Conservation (phyloP, 352 stramenopile genomes). For the Phytophthora megakarya region DNA sequence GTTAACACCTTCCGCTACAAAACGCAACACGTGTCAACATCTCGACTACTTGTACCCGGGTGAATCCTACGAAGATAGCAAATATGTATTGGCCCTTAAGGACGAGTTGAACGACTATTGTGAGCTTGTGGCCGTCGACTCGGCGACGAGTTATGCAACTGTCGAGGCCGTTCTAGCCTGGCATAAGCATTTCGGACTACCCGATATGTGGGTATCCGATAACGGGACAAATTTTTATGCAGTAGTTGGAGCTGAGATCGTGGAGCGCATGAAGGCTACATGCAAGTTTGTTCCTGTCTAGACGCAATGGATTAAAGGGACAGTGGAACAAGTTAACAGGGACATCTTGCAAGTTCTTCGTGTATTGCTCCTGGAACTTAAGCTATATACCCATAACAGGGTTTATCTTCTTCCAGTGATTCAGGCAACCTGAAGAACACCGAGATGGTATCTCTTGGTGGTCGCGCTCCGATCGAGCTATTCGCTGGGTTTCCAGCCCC, state of each 20-base stretch:
- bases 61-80: too few species aligned
- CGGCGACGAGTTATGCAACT: too few species aligned
- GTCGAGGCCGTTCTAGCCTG: too few species aligned
- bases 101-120: too few species aligned
- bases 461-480: too few species aligned
- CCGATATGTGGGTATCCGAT: not conserved
- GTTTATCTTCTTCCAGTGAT: slow-evolving; percentile 12
- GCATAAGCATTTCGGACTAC: slow-evolving; percentile 7
- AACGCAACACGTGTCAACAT: too few species aligned
- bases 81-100: too few species aligned
- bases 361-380: not conserved
- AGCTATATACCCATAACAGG: slow-evolving; percentile 16
- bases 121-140: too few species aligned
- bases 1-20: too few species aligned
- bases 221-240: slow-evolving; percentile 8
- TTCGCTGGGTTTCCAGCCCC: not conserved
- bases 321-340: not conserved
- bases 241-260: slow-evolving; percentile 3
- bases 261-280: not conserved
- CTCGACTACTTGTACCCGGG: too few species aligned
- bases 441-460: not conserved
- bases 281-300: slow-evolving; percentile 1
- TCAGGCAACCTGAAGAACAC: slow-evolving; percentile 13
- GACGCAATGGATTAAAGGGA: slow-evolving; percentile 8
- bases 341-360: slow-evolving; percentile 14